A percentile compares a stretch with the other conserved stretches of the same genome.
Conservation (phyloP, 106 monocot genomes). For the Posidonia australis region DNA sequence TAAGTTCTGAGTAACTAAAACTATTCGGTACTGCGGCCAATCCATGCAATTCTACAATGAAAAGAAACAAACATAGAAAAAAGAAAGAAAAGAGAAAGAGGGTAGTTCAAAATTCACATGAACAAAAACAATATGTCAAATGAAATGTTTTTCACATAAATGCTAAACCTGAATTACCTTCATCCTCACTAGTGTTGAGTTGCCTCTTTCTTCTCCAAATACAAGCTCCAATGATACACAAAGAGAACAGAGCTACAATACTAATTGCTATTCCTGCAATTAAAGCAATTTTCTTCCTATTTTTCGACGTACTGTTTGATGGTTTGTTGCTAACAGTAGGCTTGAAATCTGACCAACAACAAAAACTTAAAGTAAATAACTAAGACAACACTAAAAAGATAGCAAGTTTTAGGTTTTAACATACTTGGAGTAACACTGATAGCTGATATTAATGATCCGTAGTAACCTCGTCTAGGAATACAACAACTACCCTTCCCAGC, state of each 20-base stretch:
- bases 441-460: conserved; percentile 11
- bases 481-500: conserved; percentile 14
- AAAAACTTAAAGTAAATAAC: neutral
- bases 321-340: too few species aligned
- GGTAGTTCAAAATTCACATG: too few species aligned
- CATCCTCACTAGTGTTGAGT: neutral
- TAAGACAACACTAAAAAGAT: too few species aligned
- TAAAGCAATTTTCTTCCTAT: conserved; percentile 7
- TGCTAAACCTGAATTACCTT: conserved; percentile 5
- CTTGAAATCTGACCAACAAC: too few species aligned
- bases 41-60: too few species aligned
- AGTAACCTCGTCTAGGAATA: conserved; percentile 13
- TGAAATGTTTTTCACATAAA: too few species aligned
- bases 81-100: too few species aligned
- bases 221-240: neutral
- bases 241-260: conserved; percentile 1
- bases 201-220: too few species aligned
- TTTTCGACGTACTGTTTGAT: neutral
- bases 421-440: conserved; percentile 11
- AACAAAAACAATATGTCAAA: neutral
- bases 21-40: too few species aligned
- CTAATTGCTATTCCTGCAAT: conserved; percentile 9
- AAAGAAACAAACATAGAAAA: too few species aligned
- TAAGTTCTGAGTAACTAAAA: too few species aligned
- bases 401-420: too few species aligned